Evolutionary conservation across 176 grass and related monocot genomes (phyloP).

Genomic region (Calamus simplicifolius): DNA sequence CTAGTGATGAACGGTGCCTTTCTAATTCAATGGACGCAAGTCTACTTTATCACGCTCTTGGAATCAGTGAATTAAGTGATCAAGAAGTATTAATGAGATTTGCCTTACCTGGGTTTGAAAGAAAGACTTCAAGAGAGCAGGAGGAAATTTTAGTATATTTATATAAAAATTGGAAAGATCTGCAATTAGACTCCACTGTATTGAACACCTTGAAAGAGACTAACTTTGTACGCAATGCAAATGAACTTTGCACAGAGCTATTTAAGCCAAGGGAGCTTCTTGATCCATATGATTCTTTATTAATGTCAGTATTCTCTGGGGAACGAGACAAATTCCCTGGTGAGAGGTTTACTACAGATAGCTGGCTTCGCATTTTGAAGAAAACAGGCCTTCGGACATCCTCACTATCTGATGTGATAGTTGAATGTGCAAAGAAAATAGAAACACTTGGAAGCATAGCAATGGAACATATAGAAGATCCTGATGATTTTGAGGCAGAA

Average conservation of each 20-base stretch:
- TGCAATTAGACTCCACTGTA: conserved; percentile 59
- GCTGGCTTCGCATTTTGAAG: conserved; percentile 86
- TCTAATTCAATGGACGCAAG: conserved; percentile 45
- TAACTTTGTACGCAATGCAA: conserved; percentile 75
- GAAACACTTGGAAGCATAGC: conserved; percentile 61
- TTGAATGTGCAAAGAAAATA: conserved; percentile 78
- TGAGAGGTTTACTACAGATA: conserved; percentile 65
- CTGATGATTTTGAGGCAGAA: conserved; percentile 67
- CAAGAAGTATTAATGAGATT: conserved; percentile 84
- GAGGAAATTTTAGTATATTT: conserved; percentile 81
- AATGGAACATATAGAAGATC: conserved; percentile 35
- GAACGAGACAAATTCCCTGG: conserved; percentile 71
- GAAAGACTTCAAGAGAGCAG: conserved; percentile 68
- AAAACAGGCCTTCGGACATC: conserved; percentile 74
- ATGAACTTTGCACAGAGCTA: conserved; percentile 49
- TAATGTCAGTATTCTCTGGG: conserved; percentile 77
- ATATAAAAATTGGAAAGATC: conserved; percentile 78
- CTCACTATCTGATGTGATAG: conserved; percentile 64
- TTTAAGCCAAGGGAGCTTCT: conserved; percentile 81
- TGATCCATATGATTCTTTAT: conserved; percentile 71
- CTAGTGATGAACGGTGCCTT: conserved; percentile 58
- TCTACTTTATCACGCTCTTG: conserved; percentile 64
- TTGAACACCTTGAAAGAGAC: conserved; percentile 60
- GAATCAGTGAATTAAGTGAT: conserved; percentile 70
- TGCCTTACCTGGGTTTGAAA: conserved; percentile 76